A percentile compares a stretch with the other conserved stretches of the same genome.
Evolutionary conservation across 306 rosid genomes (phyloP).

Genomic region (barrel medic (Medicago truncatula)): DNA sequence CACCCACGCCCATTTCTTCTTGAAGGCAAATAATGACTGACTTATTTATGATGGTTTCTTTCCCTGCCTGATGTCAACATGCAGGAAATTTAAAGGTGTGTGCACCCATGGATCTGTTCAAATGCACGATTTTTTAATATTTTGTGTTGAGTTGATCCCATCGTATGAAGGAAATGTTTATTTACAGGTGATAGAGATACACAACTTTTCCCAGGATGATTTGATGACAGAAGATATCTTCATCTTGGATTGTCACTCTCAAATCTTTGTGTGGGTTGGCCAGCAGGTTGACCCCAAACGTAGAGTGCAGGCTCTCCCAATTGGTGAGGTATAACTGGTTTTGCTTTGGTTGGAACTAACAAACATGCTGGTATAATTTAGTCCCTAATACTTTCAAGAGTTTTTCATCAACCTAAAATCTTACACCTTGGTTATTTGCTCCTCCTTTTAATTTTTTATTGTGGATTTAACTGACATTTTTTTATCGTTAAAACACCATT

Average conservation of each 20-base stretch:
- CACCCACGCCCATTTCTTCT: conserved; percentile 32
- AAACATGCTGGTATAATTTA: conserved; percentile 23
- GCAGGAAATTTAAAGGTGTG: conserved; percentile 85
- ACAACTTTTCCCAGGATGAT: conserved; percentile 97
- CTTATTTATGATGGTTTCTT: conserved; percentile 49
- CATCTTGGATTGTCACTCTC: conserved; percentile 82
- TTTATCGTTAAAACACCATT: conserved; percentile 23
- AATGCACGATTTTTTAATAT: conserved; percentile 34
- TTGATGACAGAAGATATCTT: conserved; percentile 96
- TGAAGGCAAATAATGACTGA: conserved; percentile 47
- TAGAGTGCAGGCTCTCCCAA: conserved; percentile 72
- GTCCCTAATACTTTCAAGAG: conserved; percentile 23
- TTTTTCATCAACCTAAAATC: background rate
- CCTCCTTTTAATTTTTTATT: background rate
- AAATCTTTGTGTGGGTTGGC: conserved; percentile 95
- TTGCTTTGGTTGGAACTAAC: conserved; percentile 42
- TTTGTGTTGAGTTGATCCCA: conserved; percentile 30
- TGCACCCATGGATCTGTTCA: conserved; percentile 40
- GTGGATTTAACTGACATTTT: conserved; percentile 27
- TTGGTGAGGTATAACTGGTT: conserved; percentile 84
- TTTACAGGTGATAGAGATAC: conserved; percentile 82
- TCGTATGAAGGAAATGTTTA: conserved; percentile 13
- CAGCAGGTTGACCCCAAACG: conserved; percentile 76
- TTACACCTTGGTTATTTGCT: background rate
- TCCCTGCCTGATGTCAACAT: conserved; percentile 44